Base-by-base conservation (phyloP, 2,329 filamentous ascomycete genomes). In the Sporothrix humicola region DNA sequence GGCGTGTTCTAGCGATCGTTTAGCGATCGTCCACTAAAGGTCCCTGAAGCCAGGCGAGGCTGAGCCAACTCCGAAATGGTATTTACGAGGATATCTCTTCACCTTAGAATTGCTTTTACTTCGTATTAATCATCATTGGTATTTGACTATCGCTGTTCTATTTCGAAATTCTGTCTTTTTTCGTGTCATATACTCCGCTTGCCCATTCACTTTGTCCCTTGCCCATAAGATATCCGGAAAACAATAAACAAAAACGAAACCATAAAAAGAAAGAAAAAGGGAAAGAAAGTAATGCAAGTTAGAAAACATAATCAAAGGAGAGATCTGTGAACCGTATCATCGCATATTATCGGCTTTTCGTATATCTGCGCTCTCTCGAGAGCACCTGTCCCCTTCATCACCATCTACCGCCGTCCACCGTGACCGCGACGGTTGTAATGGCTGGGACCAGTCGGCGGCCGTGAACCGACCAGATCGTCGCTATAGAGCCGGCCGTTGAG, bases 401-500 rank as follows among this genome's bases (percentile, higher is more conserved):
- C 17, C 26, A 13, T 5, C 59, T 66, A 68, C 68, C 72, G 48
- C 72, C 71, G 71, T 6, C 70, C 71, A n/a, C 74, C 75, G 6
- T 73, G 68, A 46, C 72, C 72, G 7, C 59, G 72, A 13, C 73
- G 65, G 17, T 71, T 17, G 10, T 63, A 6, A 23, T 65, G n/a
- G 59, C 56, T 59, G 9, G 20, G n/a, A n/a, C 69, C 61, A 44
- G 13, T 44, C 26, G 48, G 56, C 46, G 52, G 69, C 31, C 17
- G 69, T 9, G 75, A 52, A 0, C 75, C 76, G 26, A 78, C 72
- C 1, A 77, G 61, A 42, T 77, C 83, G 74, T 89, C 87, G 76
- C 87, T 89, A 77, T 89, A 89, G n/a, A 89, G 79, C 20, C 82
- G 81, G 44, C 81, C 80, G 46, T 76, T 73, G 54, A 66, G 42